Percentiles rank a stretch among this genome's conserved stretches.
These are phyloP conservation scores for Austroboletus niveus DNA, from an alignment of 1,284 basidiomycete genomes.

Conservation along the genomic window DNA sequence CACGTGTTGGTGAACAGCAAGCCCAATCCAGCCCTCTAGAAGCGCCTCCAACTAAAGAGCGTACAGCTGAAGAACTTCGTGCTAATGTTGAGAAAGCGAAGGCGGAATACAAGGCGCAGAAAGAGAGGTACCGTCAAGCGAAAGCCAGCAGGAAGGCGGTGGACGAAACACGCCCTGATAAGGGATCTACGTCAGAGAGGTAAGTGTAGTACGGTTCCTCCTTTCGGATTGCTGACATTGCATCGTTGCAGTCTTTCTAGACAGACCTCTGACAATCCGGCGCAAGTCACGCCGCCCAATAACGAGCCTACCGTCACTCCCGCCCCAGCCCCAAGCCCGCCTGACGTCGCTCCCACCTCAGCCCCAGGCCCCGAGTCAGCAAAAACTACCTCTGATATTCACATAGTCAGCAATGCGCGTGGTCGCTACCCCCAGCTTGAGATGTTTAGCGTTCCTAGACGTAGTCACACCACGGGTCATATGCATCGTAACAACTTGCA, in stretches of 20 bases:
- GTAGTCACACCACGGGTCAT: conserved; percentile 37
- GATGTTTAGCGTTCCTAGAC: conserved; percentile 50
- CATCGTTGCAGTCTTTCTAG: conserved; percentile 22
- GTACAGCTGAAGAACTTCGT: conserved; percentile 45
- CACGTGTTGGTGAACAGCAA: conserved; percentile 3
- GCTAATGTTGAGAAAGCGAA: conserved; percentile 69
- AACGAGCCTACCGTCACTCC: conserved; percentile 15
- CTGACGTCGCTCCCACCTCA: conserved; percentile 2
- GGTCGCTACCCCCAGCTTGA: conserved; percentile 59
- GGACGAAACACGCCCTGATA: conserved; percentile 25
- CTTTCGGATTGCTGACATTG: conserved; percentile 6
- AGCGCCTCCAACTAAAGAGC: background rate
- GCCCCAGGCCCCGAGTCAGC: conserved; percentile 12
- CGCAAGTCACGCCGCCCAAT: conserved; percentile 8
- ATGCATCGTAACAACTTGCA: conserved; percentile 29
- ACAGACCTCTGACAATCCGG: conserved; percentile 23
- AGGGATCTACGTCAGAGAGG: conserved; percentile 34
- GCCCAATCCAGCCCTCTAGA: background rate
- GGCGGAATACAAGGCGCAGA: conserved; percentile 60
- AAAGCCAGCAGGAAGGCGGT: conserved; percentile 49
- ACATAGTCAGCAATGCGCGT: conserved; percentile 58
- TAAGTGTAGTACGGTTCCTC: conserved; percentile 14
- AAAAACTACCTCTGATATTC: conserved; percentile 21
- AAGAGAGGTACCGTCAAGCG: conserved; percentile 62
- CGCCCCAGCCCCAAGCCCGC: background rate